Conservation (phyloP, 2,329 filamentous ascomycete species). For the Trichoderma atrobrunneum region DNA sequence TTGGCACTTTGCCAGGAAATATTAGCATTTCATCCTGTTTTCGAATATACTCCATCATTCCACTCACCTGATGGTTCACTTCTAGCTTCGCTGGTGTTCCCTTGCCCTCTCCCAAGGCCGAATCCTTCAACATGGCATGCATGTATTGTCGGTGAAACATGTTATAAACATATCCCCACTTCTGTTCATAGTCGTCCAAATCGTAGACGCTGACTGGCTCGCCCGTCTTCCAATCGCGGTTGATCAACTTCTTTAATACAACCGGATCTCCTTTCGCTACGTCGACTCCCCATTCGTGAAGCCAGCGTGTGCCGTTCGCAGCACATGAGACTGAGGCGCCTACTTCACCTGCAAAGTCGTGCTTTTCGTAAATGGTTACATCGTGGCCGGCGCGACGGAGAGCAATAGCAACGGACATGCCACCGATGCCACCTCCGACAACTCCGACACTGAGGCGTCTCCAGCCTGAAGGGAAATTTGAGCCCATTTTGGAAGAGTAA, state of each 20-base stretch:
- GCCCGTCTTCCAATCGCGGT: slow-evolving; percentile 67
- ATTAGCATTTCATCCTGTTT: neutral
- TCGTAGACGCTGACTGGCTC: slow-evolving; percentile 63
- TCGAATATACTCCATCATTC: neutral
- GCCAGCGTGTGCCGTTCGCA: slow-evolving; percentile 67
- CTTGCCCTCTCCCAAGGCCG: slow-evolving; percentile 52
- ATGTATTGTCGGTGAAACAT: slow-evolving; percentile 70
- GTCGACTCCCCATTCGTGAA: slow-evolving; percentile 66
- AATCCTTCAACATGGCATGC: slow-evolving; percentile 64
- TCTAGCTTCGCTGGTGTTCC: slow-evolving; percentile 52
- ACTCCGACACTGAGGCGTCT: slow-evolving; percentile 43
- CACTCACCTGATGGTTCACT: slow-evolving; percentile 53
- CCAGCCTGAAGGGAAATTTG: slow-evolving; percentile 36
- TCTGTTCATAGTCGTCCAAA: slow-evolving; percentile 61
- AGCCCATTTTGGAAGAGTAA: slow-evolving; percentile 26
- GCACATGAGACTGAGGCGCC: slow-evolving; percentile 67
- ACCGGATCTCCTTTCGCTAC: slow-evolving; percentile 63
- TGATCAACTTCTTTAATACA: slow-evolving; percentile 63
- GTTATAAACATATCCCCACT: slow-evolving; percentile 64
- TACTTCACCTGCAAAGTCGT: slow-evolving; percentile 65
- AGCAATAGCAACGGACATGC: slow-evolving; percentile 46
- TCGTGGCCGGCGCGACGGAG: slow-evolving; percentile 46
- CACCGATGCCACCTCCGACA: slow-evolving; percentile 48
- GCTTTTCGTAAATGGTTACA: slow-evolving; percentile 63
- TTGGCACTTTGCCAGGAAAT: slow-evolving; percentile 34